Conservation (phyloP, 2,329 filamentous ascomycete genomes). For the Endocalyx cinctus region DNA sequence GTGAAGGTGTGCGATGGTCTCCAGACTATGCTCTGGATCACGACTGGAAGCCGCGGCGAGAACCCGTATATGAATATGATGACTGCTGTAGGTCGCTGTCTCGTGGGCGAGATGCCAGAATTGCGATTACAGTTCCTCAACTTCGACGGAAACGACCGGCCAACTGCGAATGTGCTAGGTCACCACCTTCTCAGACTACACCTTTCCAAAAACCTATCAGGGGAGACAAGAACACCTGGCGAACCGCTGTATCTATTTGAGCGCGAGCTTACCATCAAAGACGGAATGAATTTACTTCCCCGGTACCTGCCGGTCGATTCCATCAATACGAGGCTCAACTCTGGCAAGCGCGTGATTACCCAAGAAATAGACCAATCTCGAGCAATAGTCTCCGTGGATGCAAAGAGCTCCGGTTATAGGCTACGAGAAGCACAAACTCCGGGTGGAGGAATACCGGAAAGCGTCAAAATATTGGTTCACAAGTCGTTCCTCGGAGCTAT, state of each 20-base stretch:
- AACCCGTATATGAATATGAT: slow-evolving; percentile 13
- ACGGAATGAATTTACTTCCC: slow-evolving; percentile 3
- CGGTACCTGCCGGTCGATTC: slow-evolving; percentile 2
- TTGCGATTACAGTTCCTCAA: slow-evolving; percentile 10
- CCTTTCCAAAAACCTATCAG: slow-evolving; percentile 4
- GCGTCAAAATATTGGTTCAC: slow-evolving; percentile 5
- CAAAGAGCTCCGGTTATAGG: not conserved
- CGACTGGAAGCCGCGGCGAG: slow-evolving; percentile 7
- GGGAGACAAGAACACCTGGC: slow-evolving; percentile 2
- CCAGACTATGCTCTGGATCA: slow-evolving; percentile 13
- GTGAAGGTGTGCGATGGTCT: slow-evolving; percentile 5
- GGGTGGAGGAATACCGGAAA: not conserved
- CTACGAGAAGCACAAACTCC: not conserved
- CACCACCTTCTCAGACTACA: slow-evolving; percentile 8
- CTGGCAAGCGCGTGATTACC: slow-evolving; percentile 4
- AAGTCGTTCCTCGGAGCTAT: slow-evolving; percentile 6
- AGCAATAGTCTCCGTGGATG: slow-evolving; percentile 1
- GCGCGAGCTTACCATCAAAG: slow-evolving; percentile 6
- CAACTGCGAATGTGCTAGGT: slow-evolving; percentile 5
- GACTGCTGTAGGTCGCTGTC: slow-evolving; percentile 10
- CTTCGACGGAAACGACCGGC: slow-evolving; percentile 5
- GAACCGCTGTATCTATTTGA: slow-evolving; percentile 4
- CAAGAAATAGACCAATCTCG: slow-evolving; percentile 3
- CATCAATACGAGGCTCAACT: slow-evolving; percentile 7
- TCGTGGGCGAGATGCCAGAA: slow-evolving; percentile 10